Evolutionary conservation across 768 basidiomycete species (phyloP).

Genomic region (Tylopilus felleus): DNA sequence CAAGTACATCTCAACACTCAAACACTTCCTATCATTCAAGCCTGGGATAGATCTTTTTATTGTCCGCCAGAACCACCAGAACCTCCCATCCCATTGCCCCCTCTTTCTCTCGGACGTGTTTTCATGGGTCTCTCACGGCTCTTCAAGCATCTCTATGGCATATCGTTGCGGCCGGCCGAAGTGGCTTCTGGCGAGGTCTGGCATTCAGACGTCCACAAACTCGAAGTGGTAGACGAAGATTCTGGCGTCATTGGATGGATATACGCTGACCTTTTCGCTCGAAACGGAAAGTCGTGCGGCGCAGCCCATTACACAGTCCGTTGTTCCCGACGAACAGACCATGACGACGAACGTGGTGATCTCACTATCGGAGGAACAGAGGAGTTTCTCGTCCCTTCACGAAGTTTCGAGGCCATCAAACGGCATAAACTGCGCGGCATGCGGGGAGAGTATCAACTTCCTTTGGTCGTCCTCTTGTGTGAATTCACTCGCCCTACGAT

Average conservation of each 20-base stretch:
- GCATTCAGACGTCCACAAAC: constrained; percentile 84
- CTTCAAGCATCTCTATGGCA: constrained; percentile 84
- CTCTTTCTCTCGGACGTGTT: constrained; percentile 84
- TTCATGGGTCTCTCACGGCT: constrained; percentile 90
- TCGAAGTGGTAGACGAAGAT: constrained; percentile 90
- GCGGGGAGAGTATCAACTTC: constrained; percentile 78
- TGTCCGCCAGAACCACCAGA: constrained; percentile 75
- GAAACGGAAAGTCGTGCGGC: constrained; percentile 81
- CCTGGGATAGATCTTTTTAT: constrained; percentile 98
- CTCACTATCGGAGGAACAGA: constrained; percentile 40
- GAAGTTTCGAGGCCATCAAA: constrained; percentile 62
- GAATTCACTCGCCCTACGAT: constrained; percentile 71
- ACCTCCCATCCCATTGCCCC: constrained; percentile 68
- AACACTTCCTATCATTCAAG: constrained; percentile 64
- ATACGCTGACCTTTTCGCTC: constrained; percentile 87
- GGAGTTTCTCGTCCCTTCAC: constrained; percentile 44
- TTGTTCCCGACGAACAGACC: constrained; percentile 88
- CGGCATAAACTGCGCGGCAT: constrained; percentile 56
- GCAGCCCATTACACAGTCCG: constrained; percentile 98
- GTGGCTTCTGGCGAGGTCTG: constrained; percentile 79
- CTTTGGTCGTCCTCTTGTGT: constrained; percentile 86
- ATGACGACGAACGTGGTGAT: constrained; percentile 80
- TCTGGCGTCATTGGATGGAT: constrained; percentile 90
- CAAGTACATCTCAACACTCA: constrained; percentile 63
- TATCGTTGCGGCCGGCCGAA: constrained; percentile 70